Evolutionary conservation across 345 rosid genomes (phyloP).

Genomic region (Bruguiera sexangula): DNA sequence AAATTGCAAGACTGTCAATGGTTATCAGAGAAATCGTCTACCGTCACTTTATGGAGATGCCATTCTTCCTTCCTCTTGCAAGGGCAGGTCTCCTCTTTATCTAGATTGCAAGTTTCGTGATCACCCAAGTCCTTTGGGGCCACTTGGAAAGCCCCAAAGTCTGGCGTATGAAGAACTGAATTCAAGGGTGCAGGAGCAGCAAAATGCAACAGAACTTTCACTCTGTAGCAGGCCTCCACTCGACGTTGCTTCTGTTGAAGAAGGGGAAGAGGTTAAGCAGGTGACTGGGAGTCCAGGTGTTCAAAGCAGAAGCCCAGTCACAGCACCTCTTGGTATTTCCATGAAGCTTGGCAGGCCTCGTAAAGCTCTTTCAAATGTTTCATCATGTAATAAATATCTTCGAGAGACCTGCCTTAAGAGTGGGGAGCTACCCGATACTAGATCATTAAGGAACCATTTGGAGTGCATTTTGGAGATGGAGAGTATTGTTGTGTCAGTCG

Average conservation of each 20-base stretch:
- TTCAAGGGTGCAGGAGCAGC: slow-evolving; percentile 54
- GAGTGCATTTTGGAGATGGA: slow-evolving; percentile 66
- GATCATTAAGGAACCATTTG: slow-evolving; percentile 55
- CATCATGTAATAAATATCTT: slow-evolving; percentile 22
- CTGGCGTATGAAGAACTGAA: slow-evolving; percentile 42
- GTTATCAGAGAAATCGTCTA: slow-evolving; percentile 34
- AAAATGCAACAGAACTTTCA: slow-evolving; percentile 67
- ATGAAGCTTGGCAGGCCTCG: slow-evolving; percentile 43
- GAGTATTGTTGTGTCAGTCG: slow-evolving; percentile 48
- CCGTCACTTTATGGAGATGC: slow-evolving; percentile 50
- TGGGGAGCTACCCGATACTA: slow-evolving; percentile 72
- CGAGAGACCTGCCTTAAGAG: slow-evolving; percentile 49
- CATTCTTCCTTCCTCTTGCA: slow-evolving; percentile 60
- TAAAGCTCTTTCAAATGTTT: slow-evolving; percentile 36
- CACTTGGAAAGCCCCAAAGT: slow-evolving; percentile 74
- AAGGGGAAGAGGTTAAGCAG: slow-evolving; percentile 96
- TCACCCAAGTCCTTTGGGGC: slow-evolving; percentile 72
- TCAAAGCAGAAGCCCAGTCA: slow-evolving; percentile 72
- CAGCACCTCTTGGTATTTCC: slow-evolving; percentile 77
- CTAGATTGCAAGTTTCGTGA: slow-evolving; percentile 56
- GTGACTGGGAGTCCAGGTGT: slow-evolving; percentile 63
- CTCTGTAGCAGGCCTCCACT: slow-evolving; percentile 76
- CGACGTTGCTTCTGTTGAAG: slow-evolving; percentile 80
- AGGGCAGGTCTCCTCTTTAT: slow-evolving; percentile 51
- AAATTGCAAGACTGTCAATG: slow-evolving; percentile 31